Evolutionary conservation across 2,329 filamentous ascomycete species (phyloP), one percentile per base, ranked within the genome.

Genomic region (Phyllosticta citrichinensis): DNA sequence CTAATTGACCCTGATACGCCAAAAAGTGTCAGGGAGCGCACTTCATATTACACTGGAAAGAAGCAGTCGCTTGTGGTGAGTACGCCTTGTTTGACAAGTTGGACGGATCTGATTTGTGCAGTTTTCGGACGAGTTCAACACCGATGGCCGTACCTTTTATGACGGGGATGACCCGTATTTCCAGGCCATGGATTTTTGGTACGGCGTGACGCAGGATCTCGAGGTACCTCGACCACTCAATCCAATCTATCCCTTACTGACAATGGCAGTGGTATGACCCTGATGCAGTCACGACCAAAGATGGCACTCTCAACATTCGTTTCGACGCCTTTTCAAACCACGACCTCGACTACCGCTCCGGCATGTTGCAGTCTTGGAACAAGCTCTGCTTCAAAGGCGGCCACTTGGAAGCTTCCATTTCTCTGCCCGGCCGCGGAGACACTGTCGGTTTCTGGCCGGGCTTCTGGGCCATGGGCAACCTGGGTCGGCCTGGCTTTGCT

Each of bases 291-390:
- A 82, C 80, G 2, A 88, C 86, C 2, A 78, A 76, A 52, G 78
- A 85, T 64, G 86, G 86, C 25, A 80, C 81, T 1, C 76, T 88
- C 50, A 82, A 86, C 67, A 74, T 89, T 57, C 79, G 79, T 54
- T 87, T 89, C 65, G 85, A 87, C 68, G 77, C 80, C 6, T 87
- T 85, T 68, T 72, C 81, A 64, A 89, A 82, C 64, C 86, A 89
- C 69, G 80, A 80, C 55, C 74, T 88, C 22, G 79, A 86, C 63
- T 89, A 86, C 68, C 80, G 86, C 57, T 88, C 86, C 5, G 86
- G 85, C n/a, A 89, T 89, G 86, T 65, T 89, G 9, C 86, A 89
- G 67, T 87, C 83, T 11, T 89, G 86, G 86, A 89, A 89, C 70
- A 83, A 87, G 69, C 70, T 89, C 60, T 88, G 87, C 71, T 89